phyloP scores from a whole-genome alignment of 2,329 filamentous ascomycete species.

The Botryotinia convoluta region DNA sequence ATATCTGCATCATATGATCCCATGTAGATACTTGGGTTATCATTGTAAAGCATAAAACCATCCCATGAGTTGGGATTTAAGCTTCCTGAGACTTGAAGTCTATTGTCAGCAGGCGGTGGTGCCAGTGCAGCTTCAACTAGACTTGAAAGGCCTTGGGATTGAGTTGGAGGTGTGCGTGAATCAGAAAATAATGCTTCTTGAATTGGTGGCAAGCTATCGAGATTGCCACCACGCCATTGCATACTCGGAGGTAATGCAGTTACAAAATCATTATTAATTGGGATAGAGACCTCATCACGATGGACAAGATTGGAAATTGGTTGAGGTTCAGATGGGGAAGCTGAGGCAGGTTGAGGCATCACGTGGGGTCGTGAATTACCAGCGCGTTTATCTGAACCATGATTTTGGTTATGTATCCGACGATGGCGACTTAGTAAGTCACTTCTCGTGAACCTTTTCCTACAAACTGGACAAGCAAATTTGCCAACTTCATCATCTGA shows the following conservation, averaged over 20 bases:
- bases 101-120: conserved; percentile 23
- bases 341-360: conserved; percentile 19
- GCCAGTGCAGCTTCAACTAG: conserved; percentile 36
- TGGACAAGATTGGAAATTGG: conserved; percentile 19
- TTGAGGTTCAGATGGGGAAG: conserved; percentile 19
- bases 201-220: conserved; percentile 10
- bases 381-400: conserved; percentile 14
- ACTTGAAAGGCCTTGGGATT: conserved; percentile 32
- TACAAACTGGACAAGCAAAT: conserved; percentile 33
- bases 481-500: conserved; percentile 36
- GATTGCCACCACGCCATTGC: background rate
- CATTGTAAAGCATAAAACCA: conserved; percentile 34
- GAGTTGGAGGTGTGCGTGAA: conserved; percentile 18
- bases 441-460: conserved; percentile 36
- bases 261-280: background rate
- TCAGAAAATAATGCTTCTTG: conserved; percentile 12
- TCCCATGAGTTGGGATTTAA: conserved; percentile 31
- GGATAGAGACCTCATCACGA: conserved; percentile 20
- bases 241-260: background rate
- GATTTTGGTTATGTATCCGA: conserved; percentile 29
- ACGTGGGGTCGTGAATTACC: conserved; percentile 23
- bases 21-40: conserved; percentile 31
- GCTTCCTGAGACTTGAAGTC: conserved; percentile 26
- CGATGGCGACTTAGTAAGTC: conserved; percentile 36
- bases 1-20: conserved; percentile 37